Evolutionary conservation across 2,329 filamentous ascomycete genomes (phyloP), one percentile per base, ranked within the genome.

Genomic region (Pyrenophora teres): DNA sequence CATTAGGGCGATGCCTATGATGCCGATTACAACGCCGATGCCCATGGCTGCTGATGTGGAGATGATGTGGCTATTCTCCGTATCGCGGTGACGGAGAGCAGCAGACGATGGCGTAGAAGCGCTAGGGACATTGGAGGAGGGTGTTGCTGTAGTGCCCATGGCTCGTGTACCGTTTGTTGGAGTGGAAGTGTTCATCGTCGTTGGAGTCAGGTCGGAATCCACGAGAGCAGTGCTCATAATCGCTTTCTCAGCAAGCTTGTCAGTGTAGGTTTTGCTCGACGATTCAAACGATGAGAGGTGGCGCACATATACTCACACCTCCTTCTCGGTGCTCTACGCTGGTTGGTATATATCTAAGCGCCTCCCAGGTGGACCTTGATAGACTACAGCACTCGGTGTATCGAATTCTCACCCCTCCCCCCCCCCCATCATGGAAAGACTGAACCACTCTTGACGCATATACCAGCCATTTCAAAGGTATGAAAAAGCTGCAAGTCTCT

Each of bases 1-100:
- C 4, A 59, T 8, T 2, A 38, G 25, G 12, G 54, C 32, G n/a
- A 57, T 40, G 18, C 48, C 43, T n/a, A 50, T 25, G 3, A 64
- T 50, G 1, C 59, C 59, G 6, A 62, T 45, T 16, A 45, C 51
- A 9, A 56, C 42, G 21, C 61, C 59, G 21, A 64, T 45, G 13
- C 61, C 61, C 43, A 64, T 52, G 8, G 57, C 43, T 9, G 59
- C 43, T 3, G 61, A 55, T 10, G 46, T 27, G 6, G 56, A 59
- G 18, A 60, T 48, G 2, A 37, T 19, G 13, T n/a, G 21, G 4
- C 18, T 7, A 18, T 33, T 32, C 31, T 32, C 8, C 21, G 46
- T 4, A 13, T 30, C 27, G 27, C 27, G 27, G 27, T 12, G 27
- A 13, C 8, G 27, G 9, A 30, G 16, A n/a, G 46, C 6, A 13